Evolutionary conservation across 495 filamentous ascomycete species (phyloP), one percentile per base, ranked within the genome.

Genomic region (Penicillium pancosmium): DNA sequence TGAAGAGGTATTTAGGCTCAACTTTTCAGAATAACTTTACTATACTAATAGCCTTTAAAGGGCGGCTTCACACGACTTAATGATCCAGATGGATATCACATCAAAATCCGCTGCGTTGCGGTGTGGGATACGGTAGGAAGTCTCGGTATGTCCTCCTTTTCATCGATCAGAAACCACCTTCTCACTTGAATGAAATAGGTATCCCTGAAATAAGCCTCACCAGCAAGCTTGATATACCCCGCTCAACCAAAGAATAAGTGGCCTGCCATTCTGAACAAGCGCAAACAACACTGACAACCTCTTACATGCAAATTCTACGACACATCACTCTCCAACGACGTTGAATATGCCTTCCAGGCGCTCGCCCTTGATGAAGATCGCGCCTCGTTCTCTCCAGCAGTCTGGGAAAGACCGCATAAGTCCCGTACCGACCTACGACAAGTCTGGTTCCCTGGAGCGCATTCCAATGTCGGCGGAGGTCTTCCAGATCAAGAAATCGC

Each of bases 301-400:
- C 49, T 25, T 49, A 66, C 63, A 61, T 82, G 77, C 61, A 69
- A 71, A 21, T 87, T 88, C 72, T 82, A 84, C 69, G 82, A 90
- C 65, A 87, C 85, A 13, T 73, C 72, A 18, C 68, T 89, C 1
- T 78, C 79, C 5, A 75, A 81, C 55, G 72, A 73, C 51, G 82
- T 90, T 12, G 82, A 88, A 55, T 80, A 89, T 63, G 88, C 85
- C 9, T 90, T 91, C 60, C 88, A 91, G 60, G 88, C 88, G 3
- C 76, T 91, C n/a, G 88, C 87, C 0, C 73, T 91, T 2, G 88
- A 91, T 59, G 88, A 91, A 69, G 74, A 80, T 40, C 83, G 88
- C 11, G 69, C 73, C 6, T 79, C 85, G 2, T 91, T 90, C 57
- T 76, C 81, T 5, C 88, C 88, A 11, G 81, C 86, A 5, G 62